A percentile compares a stretch with the other conserved stretches of the same genome.
These are phyloP conservation scores for Rhizopus stolonifer DNA, from an alignment of 371 early-diverging fungal genomes.

Conservation along the genomic window DNA sequence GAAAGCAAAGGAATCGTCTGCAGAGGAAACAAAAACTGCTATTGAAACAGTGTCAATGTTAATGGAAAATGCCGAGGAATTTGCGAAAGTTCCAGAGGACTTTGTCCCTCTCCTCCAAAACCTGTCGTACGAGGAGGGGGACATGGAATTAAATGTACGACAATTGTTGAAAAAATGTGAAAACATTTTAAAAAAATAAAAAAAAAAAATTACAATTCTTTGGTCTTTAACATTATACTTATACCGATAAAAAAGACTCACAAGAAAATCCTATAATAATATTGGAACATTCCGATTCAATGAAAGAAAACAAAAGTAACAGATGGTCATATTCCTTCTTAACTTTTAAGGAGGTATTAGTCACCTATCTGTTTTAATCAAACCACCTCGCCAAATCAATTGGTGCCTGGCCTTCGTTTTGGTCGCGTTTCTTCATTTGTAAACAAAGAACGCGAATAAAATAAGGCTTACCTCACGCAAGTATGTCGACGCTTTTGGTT, in stretches of 20 bases:
- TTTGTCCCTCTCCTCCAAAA: slow-evolving; percentile 61
- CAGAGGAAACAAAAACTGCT: slow-evolving; percentile 66
- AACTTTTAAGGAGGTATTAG: slow-evolving; percentile 32
- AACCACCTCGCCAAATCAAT: too few species aligned
- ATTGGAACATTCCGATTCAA: too few species aligned
- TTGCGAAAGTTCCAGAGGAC: slow-evolving; percentile 76
- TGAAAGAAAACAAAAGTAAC: slow-evolving; percentile 39
- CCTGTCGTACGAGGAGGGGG: slow-evolving; percentile 54
- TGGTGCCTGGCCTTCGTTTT: too few species aligned
- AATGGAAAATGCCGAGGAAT: slow-evolving; percentile 70
- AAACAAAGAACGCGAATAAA: too few species aligned
- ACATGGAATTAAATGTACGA: slow-evolving; percentile 58
- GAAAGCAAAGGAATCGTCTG: slow-evolving; percentile 71
- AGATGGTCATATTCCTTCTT: slow-evolving; percentile 24
- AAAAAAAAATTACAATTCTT: slow-evolving; percentile 32
- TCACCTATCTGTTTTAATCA: slow-evolving; percentile 23
- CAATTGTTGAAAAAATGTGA: slow-evolving; percentile 69
- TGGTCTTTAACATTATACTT: too few species aligned
- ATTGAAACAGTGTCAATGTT: slow-evolving; percentile 76
- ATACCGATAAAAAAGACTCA: too few species aligned
- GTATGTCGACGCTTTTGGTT: too few species aligned
- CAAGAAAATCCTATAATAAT: too few species aligned
- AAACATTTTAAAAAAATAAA: slow-evolving; percentile 52
- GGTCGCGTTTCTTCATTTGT: too few species aligned
- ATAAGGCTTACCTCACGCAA: too few species aligned